These are phyloP conservation scores for Pyrenophora tritici-repentis DNA, from an alignment of 2,329 filamentous ascomycete species.

Conservation along the genomic window DNA sequence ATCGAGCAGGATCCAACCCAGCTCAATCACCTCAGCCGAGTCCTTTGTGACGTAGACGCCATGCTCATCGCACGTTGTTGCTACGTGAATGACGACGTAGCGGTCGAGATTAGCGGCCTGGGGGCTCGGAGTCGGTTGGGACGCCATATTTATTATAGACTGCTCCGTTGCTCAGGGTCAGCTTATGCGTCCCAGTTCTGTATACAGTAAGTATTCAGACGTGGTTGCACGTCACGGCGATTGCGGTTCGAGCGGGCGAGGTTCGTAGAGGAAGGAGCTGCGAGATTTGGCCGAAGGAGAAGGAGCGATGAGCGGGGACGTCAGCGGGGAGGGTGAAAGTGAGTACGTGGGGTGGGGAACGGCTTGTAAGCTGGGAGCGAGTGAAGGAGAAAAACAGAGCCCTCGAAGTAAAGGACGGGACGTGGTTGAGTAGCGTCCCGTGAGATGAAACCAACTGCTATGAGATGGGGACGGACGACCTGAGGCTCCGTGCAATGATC, in stretches of 20 bases:
- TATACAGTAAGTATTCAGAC: slow-evolving; percentile 12
- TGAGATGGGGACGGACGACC: slow-evolving; percentile 34
- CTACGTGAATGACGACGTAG: slow-evolving; percentile 97
- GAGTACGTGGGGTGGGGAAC: slow-evolving; percentile 20
- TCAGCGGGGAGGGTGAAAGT: slow-evolving; percentile 35
- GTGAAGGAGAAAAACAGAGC: slow-evolving; percentile 21
- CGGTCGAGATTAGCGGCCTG: slow-evolving; percentile 70
- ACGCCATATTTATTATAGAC: slow-evolving; percentile 28
- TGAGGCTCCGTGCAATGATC: slow-evolving; percentile 34
- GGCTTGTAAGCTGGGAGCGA: slow-evolving; percentile 25
- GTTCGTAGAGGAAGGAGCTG: slow-evolving; percentile 17
- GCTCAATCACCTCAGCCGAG: slow-evolving; percentile 97
- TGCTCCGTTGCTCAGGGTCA: slow-evolving; percentile 3
- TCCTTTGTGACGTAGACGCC: slow-evolving; percentile 99
- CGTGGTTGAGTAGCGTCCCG: slow-evolving; percentile 19
- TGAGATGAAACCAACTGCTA: slow-evolving; percentile 33
- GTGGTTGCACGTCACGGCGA: slow-evolving; percentile 8
- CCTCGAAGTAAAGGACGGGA: slow-evolving; percentile 25
- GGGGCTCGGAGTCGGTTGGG: slow-evolving; percentile 36
- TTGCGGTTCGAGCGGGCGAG: slow-evolving; percentile 5
- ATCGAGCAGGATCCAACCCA: slow-evolving; percentile 96
- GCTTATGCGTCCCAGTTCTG: slow-evolving; percentile 10
- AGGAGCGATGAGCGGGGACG: slow-evolving; percentile 24
- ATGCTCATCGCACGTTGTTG: slow-evolving; percentile 98
- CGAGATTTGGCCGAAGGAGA: slow-evolving; percentile 9